These are phyloP conservation scores for Sporisorium exsertum DNA, from an alignment of 1,284 basidiomycete genomes.

Conservation along the genomic window DNA sequence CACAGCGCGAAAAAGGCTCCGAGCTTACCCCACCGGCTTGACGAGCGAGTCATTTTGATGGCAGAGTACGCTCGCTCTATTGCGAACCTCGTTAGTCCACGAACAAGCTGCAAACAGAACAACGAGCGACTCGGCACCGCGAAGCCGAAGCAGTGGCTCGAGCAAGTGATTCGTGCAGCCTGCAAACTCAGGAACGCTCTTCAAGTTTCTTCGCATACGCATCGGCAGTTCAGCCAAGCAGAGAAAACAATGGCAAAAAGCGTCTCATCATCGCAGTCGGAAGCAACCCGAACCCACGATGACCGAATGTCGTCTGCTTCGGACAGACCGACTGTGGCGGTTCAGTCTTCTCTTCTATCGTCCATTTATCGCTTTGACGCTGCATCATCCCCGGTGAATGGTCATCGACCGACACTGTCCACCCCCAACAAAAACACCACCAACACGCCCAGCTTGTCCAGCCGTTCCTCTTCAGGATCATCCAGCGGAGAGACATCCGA, in stretches of 20 bases:
- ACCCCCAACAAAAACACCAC: neutral
- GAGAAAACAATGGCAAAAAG: slow-evolving; percentile 3
- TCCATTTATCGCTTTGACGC: slow-evolving; percentile 2
- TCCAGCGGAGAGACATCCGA: neutral
- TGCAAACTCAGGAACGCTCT: slow-evolving; percentile 3
- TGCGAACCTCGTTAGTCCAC: too few relatives aligned
- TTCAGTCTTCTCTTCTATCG: neutral
- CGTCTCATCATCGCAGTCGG: slow-evolving; percentile 17
- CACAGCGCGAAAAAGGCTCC: slow-evolving; percentile 12
- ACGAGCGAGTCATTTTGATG: neutral
- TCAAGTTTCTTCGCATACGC: neutral
- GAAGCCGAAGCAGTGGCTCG: neutral
- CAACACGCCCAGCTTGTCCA: neutral
- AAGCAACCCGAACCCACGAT: slow-evolving; percentile 19
- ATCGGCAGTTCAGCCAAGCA: neutral
- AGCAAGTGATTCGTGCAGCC: neutral
- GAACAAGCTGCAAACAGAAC: neutral
- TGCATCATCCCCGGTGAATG: neutral
- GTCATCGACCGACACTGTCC: neutral
- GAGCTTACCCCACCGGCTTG: neutral
- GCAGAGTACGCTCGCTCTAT: neutral
- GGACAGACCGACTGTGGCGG: neutral
- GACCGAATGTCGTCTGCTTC: slow-evolving; percentile 14
- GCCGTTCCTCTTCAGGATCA: slow-evolving; percentile 14
- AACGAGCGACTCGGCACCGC: neutral